These are phyloP conservation scores for Penicillium soppii DNA, from an alignment of 495 filamentous ascomycete species.

Conservation along the genomic window DNA sequence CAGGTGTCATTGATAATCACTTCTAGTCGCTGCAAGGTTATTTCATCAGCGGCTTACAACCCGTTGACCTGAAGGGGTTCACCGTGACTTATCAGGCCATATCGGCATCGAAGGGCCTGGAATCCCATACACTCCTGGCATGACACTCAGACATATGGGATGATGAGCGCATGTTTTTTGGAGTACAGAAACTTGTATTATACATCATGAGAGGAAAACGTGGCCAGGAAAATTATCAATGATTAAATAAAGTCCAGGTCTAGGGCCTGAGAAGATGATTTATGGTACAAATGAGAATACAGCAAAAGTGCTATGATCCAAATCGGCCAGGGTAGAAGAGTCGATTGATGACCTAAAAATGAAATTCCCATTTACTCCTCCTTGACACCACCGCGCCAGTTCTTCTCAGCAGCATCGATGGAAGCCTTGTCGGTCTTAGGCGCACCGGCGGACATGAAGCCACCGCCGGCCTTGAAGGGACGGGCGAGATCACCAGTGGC, in stretches of 20 bases:
- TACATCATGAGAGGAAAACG: constrained; percentile 4
- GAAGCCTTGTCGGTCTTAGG: constrained; percentile 96
- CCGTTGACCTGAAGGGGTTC: neutral
- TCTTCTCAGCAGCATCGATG: constrained; percentile 82
- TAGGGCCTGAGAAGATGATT: neutral
- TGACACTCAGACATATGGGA: neutral
- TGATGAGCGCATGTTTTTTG: neutral
- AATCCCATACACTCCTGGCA: constrained; percentile 2
- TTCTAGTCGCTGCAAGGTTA: neutral
- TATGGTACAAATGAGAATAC: constrained; percentile 11
- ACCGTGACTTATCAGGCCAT: neutral
- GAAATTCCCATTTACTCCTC: constrained; percentile 66
- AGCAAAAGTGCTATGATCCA: constrained; percentile 5
- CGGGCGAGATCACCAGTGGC: constrained; percentile 89
- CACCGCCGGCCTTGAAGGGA: constrained; percentile 85
- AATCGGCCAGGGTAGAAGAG: neutral
- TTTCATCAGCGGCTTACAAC: no score
- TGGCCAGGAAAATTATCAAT: neutral
- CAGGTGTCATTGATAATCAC: neutral
- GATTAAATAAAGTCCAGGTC: constrained; percentile 1
- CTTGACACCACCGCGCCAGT: constrained; percentile 82
- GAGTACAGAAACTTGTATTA: neutral
- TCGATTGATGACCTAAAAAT: neutral
- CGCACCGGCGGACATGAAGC: constrained; percentile 74
- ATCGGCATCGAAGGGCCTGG: neutral